A percentile compares a stretch with the other conserved stretches of the same genome.
Conservation (phyloP, 2,329 filamentous ascomycete species). For the Diplocarpon rosae region DNA sequence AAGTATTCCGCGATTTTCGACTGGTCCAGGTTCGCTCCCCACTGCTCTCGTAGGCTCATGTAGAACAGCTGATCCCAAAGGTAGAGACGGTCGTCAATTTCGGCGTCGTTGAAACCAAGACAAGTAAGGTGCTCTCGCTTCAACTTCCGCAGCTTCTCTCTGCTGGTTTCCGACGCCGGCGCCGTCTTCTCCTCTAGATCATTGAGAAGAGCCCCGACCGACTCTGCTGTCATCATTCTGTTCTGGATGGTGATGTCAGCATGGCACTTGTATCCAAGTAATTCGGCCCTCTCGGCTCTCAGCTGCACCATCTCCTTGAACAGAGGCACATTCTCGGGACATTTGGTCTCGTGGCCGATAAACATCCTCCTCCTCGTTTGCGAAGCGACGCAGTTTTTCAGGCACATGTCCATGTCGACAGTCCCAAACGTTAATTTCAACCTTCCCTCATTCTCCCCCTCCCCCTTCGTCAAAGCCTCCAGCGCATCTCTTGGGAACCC, state of each 20-base stretch:
- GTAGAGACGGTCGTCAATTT: conserved; percentile 58
- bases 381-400: conserved; percentile 32
- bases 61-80: conserved; percentile 74
- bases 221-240: conserved; percentile 57
- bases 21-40: conserved; percentile 52
- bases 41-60: conserved; percentile 56
- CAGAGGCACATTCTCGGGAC: conserved; percentile 50
- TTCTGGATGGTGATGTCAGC: conserved; percentile 44
- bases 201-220: conserved; percentile 56
- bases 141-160: conserved; percentile 51
- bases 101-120: conserved; percentile 49
- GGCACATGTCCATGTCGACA: conserved; percentile 35
- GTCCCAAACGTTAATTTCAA: conserved; percentile 39
- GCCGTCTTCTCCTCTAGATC: conserved; percentile 55
- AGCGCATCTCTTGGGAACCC: conserved; percentile 39
- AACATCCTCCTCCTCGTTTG: conserved; percentile 28
- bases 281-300: conserved; percentile 61
- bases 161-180: conserved; percentile 41
- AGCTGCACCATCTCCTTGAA: conserved; percentile 64
- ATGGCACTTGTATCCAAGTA: conserved; percentile 65
- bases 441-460: conserved; percentile 35
- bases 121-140: conserved; percentile 34
- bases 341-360: conserved; percentile 28
- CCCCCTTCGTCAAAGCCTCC: conserved; percentile 35
- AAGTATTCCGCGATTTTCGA: conserved; percentile 71